These are phyloP conservation scores for Pisolithus microcarpus DNA, from an alignment of 768 basidiomycete species.

Conservation along the genomic window DNA sequence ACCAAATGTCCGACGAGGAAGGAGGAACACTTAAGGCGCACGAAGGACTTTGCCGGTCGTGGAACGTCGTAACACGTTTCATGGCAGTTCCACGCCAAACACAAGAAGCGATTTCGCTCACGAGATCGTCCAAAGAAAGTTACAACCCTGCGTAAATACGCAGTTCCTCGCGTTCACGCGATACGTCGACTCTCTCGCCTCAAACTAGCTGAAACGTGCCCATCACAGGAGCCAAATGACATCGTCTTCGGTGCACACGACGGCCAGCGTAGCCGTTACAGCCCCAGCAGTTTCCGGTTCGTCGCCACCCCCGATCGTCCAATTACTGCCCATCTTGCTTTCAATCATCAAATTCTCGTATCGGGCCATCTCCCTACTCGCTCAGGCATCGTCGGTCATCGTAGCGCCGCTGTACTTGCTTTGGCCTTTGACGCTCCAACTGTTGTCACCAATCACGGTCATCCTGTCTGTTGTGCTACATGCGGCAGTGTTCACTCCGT, in stretches of 20 bases:
- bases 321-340: constrained; percentile 16
- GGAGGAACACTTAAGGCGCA: no score
- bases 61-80: no score
- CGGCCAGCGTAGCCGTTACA: not conserved
- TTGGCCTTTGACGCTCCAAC: constrained; percentile 26
- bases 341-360: constrained; percentile 5
- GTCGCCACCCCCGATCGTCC: constrained; percentile 17
- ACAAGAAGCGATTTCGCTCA: no score
- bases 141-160: no score
- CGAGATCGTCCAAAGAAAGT: no score
- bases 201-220: no score
- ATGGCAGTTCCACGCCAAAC: no score
- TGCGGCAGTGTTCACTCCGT: constrained; percentile 41
- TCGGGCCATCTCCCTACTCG: constrained; percentile 10
- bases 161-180: not conserved
- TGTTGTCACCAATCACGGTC: constrained; percentile 43
- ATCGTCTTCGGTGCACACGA: not conserved
- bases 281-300: not conserved
- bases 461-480: constrained; percentile 35
- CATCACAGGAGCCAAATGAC: not conserved
- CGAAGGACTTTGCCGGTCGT: no score
- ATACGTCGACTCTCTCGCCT: no score
- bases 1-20: no score
- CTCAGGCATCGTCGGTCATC: constrained; percentile 8
- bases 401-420: constrained; percentile 16